A percentile compares a stretch with the other conserved stretches of the same genome.
phyloP scores from a whole-genome alignment of 202 grass and related monocot species.

The Brachypodium distachyon region DNA sequence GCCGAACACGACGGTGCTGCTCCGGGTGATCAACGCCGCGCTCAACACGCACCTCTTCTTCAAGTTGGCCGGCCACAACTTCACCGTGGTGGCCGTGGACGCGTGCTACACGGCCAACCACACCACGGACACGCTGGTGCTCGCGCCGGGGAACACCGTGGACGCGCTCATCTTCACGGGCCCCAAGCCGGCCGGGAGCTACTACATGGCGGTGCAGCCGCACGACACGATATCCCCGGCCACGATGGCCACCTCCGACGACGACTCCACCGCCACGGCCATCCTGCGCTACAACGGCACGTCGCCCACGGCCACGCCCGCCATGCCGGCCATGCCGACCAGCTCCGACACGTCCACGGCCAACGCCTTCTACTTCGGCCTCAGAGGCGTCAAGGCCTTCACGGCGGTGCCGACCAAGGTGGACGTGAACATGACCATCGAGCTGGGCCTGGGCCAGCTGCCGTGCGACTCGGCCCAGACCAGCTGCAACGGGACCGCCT shows the following conservation, averaged over 20 bases:
- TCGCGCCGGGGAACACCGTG: conserved; percentile 66
- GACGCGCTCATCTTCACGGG: conserved; percentile 53
- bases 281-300: conserved; percentile 49
- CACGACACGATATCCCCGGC: conserved; percentile 31
- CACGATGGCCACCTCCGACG: conserved; percentile 17
- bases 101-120: conserved; percentile 58
- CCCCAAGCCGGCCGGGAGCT: conserved; percentile 28
- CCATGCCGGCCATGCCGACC: conserved; percentile 60
- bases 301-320: neutral
- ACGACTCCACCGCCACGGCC: conserved; percentile 34
- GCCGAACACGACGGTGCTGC: conserved; percentile 41
- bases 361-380: conserved; percentile 47
- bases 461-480: conserved; percentile 49
- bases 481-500: conserved; percentile 34
- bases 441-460: conserved; percentile 41
- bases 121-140: conserved; percentile 57
- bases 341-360: conserved; percentile 38
- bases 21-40: conserved; percentile 73
- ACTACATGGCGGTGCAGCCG: conserved; percentile 58
- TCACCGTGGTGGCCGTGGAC: conserved; percentile 60
- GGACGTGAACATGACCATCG: conserved; percentile 60
- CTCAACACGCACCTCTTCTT: conserved; percentile 70
- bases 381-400: conserved; percentile 19
- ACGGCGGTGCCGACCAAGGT: conserved; percentile 40
- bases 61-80: conserved; percentile 61